Evolutionary conservation across 345 rosid species (phyloP), one percentile per base, ranked within the genome.

Genomic region (Boechera stricta): DNA sequence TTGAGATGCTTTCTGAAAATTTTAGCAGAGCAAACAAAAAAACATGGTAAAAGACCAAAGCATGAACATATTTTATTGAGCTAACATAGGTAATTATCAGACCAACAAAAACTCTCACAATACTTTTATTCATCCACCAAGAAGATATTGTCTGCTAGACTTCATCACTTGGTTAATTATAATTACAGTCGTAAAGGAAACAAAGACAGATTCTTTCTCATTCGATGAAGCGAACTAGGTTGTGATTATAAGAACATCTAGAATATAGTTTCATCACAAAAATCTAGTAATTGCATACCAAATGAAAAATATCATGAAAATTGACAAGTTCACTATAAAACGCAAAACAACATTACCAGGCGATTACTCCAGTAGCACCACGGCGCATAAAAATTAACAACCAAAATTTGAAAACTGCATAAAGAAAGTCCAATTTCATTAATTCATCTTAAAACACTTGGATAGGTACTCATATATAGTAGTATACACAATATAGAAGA

Each of bases 341-440:
- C 6, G 28, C 16, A 58, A 26, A 24, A 18, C 35, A 64, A 48
- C 26, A 79, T 83, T 90, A 93, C 98, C 97, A 96, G 86, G 81
- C 96, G 98, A 70, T 82, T 90, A 82, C 99, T 87, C 97, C 97
- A 96, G 83, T 82, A 84, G 89, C 99, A 96, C 99, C 98, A 96
- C 59, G 98, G 98, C 63, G 98, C 97, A 83, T 69, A 84, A 84
- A 96, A 96, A 83, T 96, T 96, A 69, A 96, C 97, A 38, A 83
- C 91, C 83, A 91, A 78, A 84, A 96, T 84, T 32, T 93, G 97
- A 84, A 82, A 85, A 84, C 99, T 96, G 92, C 64, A 88, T 51
- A 74, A 31, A 71, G 70, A 63, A 71, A 44, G 45, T 21, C 44
- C 18, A 41, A 48, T 33, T 62, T 67, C 60, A 61, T 73, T 21